Evolutionary conservation across 352 stramenopile genomes (phyloP).

Genomic region (Saprolegnia diclina): DNA sequence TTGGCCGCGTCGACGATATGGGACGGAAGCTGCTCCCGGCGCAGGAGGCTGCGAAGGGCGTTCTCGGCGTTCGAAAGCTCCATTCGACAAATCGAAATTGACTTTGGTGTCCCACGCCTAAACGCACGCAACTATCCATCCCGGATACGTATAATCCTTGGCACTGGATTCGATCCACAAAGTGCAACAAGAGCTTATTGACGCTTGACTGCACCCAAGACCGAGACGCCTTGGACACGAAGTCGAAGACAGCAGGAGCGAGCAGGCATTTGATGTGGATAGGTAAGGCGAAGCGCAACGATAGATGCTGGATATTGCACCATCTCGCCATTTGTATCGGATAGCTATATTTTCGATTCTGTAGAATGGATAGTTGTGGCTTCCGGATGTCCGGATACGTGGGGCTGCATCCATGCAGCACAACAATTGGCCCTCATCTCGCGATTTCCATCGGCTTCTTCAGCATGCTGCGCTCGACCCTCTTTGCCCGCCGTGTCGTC

Average conservation of each 20-base stretch:
- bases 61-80: slow-evolving; percentile 61
- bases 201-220: no score
- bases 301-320: no score
- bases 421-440: slow-evolving; percentile 15
- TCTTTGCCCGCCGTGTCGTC: slow-evolving; percentile 20
- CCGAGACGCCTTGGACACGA: no score
- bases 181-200: no score
- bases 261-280: no score
- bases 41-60: slow-evolving; percentile 65
- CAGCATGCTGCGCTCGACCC: slow-evolving; percentile 3
- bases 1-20: slow-evolving; percentile 38
- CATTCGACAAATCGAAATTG: slow-evolving; percentile 35
- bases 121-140: neutral
- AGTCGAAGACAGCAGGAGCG: no score
- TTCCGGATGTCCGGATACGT: neutral
- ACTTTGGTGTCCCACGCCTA: neutral
- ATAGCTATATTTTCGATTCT: no score
- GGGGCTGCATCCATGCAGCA: no score
- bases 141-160: no score
- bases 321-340: no score
- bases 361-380: neutral
- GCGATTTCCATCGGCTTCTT: neutral
- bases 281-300: no score
- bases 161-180: no score
- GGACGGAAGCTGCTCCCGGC: slow-evolving; percentile 51